Evolutionary conservation across 345 rosid genomes (phyloP), one percentile per base, ranked within the genome.

Genomic region (Mangifera indica): DNA sequence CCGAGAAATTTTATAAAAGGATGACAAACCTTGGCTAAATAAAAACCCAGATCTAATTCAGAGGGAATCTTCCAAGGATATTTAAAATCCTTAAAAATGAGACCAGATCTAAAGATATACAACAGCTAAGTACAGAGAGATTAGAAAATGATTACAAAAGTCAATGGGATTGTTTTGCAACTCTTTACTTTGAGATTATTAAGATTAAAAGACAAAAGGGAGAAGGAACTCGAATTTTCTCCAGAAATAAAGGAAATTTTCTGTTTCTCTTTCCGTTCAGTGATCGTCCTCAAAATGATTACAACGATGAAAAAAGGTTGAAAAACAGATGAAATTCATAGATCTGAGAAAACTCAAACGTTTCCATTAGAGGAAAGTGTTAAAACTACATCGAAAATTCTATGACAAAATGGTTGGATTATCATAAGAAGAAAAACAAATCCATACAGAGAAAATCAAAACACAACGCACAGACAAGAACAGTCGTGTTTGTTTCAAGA

Each of bases 201-300:
- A 42, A 70, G 79, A 76, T 77, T 79, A 71, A 65, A 42, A 45
- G 42, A 26, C 52, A 74, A 73, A 53, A 48, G 29, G 20, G 37
- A 48, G 14, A 58, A 25, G 32, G 10, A 77, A 77, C 73, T 72
- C 58, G 67, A 71, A 81, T 63, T 73, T 56, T 55, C 67, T 22
- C 49, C 52, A 75, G 73, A 29, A 29, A 29, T 1, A 29, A 29
- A 29, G 67, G 60, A 61, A 51, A 21, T 45, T 53, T 62, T 67
- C n/a, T 10, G 46, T 24, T 46, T 20, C 54, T 32, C 63, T 51
- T 69, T 32, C 29, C 24, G 3, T 69, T 57, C 45, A 57, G 44
- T 26, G 74, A 81, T 78, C 78, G 57, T 78, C 67, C n/a, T 68
- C 54, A 67, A 75, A 82, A 79, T 62, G 82, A 78, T 82, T 72